A percentile compares a stretch with the other conserved stretches of the same genome.
Conservation (phyloP, 192 early-diverging fungal species). For the Martensiomyces pterosporus region DNA sequence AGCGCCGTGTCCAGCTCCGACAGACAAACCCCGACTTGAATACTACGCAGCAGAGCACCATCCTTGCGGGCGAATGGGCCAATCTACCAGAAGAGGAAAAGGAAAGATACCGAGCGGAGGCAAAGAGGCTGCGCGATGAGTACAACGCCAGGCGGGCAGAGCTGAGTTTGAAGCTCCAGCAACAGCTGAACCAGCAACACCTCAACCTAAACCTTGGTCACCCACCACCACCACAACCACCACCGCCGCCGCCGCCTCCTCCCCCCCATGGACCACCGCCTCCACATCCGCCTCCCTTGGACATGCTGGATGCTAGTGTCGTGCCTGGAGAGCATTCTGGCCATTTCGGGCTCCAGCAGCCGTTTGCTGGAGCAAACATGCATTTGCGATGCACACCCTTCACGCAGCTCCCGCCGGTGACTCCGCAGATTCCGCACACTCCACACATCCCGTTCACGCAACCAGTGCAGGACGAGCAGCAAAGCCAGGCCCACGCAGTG, state of each 20-base stretch:
- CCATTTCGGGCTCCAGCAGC: constrained; percentile 4
- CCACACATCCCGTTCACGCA: background rate
- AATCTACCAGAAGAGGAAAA: constrained; percentile 54
- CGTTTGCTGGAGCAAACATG: constrained; percentile 7
- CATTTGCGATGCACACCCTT: background rate
- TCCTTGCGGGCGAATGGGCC: constrained; percentile 65
- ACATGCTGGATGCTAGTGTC: constrained; percentile 15
- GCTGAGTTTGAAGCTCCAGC: constrained; percentile 55
- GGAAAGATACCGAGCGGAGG: constrained; percentile 53
- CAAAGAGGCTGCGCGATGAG: constrained; percentile 58
- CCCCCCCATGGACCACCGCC: constrained; percentile 8
- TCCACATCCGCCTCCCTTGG: constrained; percentile 15
- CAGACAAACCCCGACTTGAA: constrained; percentile 55
- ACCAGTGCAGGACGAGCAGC: background rate
- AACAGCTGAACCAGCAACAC: constrained; percentile 54
- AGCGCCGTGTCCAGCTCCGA: constrained; percentile 62
- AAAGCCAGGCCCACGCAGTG: background rate
- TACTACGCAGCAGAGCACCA: constrained; percentile 62
- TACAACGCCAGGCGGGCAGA: constrained; percentile 54
- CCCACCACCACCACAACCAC: constrained; percentile 13
- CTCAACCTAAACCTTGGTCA: constrained; percentile 27
- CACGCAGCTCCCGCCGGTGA: no score
- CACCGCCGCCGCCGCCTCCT: constrained; percentile 1
- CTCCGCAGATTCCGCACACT: background rate
- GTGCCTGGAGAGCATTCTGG: constrained; percentile 5